Evolutionary conservation across 169 alveolate species (phyloP).

Genomic region (Cryptosporidium xiaoi): DNA sequence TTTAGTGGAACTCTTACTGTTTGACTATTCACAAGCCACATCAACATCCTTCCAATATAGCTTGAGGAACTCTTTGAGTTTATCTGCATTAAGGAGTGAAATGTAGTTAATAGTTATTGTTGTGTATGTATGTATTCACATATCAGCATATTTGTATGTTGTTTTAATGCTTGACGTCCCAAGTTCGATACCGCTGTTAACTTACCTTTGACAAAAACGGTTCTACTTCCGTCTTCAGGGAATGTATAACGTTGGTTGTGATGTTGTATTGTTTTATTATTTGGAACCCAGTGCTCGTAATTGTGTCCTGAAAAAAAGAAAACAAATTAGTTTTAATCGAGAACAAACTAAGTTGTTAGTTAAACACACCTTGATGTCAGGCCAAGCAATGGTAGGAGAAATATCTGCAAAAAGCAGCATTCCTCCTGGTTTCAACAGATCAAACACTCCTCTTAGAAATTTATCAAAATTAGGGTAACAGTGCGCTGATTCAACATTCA

Average conservation of each 20-base stretch:
- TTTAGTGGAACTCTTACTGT: conserved; percentile 70
- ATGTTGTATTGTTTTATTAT: conserved; percentile 41
- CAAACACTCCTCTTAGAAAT: conserved; percentile 63
- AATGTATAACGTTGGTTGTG: conserved; percentile 47
- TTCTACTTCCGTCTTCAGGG: conserved; percentile 69
- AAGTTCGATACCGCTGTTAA: not conserved
- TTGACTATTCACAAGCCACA: conserved; percentile 74
- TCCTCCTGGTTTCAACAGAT: conserved; percentile 63
- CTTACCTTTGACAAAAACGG: conserved; percentile 73
- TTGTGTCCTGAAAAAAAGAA: conserved; percentile 48
- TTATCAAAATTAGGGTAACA: conserved; percentile 70
- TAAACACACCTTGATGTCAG: conserved; percentile 64
- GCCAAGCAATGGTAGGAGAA: conserved; percentile 74
- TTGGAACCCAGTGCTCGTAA: conserved; percentile 62
- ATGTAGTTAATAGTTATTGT: too few relatives aligned
- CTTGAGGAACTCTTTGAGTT: conserved; percentile 69
- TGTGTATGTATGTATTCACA: too few relatives aligned
- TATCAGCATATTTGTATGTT: too few relatives aligned
- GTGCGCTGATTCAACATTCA: conserved; percentile 69
- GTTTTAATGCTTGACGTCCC: not conserved
- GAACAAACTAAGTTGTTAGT: not conserved
- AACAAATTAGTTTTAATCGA: not conserved
- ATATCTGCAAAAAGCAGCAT: conserved; percentile 74
- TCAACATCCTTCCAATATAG: conserved; percentile 36
- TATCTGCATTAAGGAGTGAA: conserved; percentile 1